Conservation (phyloP, 148 eudicot species). For the Arctostaphylos glauca region DNA sequence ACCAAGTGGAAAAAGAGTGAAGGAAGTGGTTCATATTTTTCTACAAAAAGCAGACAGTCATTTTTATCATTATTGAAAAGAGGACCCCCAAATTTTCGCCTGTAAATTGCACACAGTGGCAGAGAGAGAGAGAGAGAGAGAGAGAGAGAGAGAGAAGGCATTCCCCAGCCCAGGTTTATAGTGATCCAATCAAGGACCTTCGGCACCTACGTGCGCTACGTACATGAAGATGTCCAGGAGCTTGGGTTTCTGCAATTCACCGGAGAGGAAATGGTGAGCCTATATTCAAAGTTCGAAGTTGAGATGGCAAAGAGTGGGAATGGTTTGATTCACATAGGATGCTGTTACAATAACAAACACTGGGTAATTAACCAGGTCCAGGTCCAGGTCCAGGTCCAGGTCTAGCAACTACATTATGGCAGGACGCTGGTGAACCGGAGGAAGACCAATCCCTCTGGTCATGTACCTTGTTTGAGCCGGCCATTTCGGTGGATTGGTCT, state of each 20-base stretch:
- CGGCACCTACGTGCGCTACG: not conserved
- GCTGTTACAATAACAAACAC: slow-evolving; percentile 18
- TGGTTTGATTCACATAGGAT: slow-evolving; percentile 7
- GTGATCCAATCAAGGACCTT: not conserved
- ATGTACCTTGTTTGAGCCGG: slow-evolving; percentile 14
- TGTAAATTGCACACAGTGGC: no score
- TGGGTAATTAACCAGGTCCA: not conserved
- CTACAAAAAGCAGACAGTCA: no score
- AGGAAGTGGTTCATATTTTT: no score
- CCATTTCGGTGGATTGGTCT: not conserved
- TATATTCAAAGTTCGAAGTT: slow-evolving; percentile 10
- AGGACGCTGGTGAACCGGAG: not conserved
- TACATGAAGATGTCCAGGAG: not conserved
- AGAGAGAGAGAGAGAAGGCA: no score
- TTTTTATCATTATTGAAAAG: no score
- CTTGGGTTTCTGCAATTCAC: not conserved
- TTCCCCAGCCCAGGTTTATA: not conserved
- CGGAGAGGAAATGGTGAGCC: slow-evolving; percentile 9
- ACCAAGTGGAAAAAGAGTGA: no score
- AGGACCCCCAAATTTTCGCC: no score
- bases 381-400: no score
- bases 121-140: no score
- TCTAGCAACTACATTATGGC: slow-evolving; percentile 5
- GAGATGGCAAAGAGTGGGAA: not conserved
- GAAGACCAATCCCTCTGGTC: slow-evolving; percentile 11